phyloP scores from a whole-genome alignment of 495 filamentous ascomycete genomes.

The Penicillium samsonianum region DNA sequence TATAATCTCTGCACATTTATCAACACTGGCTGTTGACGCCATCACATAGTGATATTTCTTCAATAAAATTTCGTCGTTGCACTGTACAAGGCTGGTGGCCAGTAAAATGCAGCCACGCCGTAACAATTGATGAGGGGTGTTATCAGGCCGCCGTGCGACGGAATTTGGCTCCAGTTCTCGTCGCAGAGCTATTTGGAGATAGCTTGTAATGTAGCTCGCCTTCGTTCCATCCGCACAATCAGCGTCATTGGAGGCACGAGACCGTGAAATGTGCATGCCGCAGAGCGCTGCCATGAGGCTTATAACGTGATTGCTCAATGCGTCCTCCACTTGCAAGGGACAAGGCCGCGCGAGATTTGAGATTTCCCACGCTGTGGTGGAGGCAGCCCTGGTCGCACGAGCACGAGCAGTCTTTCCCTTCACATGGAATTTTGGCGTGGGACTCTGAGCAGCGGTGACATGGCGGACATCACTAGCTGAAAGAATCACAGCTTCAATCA shows the following conservation, averaged over 20 bases:
- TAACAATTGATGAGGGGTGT: conserved; percentile 30
- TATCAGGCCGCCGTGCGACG: conserved; percentile 7
- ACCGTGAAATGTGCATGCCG: conserved; percentile 46
- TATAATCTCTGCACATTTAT: conserved; percentile 22
- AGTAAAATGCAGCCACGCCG: conserved; percentile 43
- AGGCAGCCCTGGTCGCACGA: conserved; percentile 24
- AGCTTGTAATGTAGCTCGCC: conserved; percentile 31
- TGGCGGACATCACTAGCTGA: conserved; percentile 31
- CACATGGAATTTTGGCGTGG: neutral
- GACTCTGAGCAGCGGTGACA: neutral
- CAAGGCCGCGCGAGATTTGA: conserved; percentile 24
- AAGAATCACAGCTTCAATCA: conserved; percentile 45
- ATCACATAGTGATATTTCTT: conserved; percentile 1
- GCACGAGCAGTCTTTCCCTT: conserved; percentile 1
- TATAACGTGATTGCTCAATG: conserved; percentile 44
- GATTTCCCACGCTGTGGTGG: conserved; percentile 5
- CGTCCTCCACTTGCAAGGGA: conserved; percentile 46
- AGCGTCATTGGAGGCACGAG: conserved; percentile 21
- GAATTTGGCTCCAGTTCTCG: conserved; percentile 24
- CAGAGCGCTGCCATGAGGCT: conserved; percentile 46
- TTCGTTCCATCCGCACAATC: conserved; percentile 23
- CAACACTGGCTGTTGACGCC: conserved; percentile 15
- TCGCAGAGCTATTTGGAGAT: conserved; percentile 31
- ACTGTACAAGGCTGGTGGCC: conserved; percentile 37
- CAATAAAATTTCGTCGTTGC: conserved; percentile 28